Evolutionary conservation across 1,139 yeast species (phyloP).

Genomic region (Spencermartinsiella ligniputridi): DNA sequence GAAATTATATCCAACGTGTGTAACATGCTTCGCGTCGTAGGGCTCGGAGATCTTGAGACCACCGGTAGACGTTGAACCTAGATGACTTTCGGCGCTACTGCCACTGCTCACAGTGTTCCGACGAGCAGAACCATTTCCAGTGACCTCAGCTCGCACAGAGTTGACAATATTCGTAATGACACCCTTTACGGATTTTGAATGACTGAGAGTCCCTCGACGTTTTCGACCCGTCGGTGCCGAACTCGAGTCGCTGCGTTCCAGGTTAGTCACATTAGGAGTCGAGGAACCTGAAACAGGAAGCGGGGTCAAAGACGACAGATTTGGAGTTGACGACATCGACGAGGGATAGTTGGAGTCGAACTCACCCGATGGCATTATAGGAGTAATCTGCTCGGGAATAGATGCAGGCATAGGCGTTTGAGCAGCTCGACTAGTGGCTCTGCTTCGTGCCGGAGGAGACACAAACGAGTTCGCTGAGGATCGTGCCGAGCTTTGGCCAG

Average conservation of each 20-base stretch:
- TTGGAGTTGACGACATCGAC: slow-evolving; percentile 1
- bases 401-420: slow-evolving; percentile 16
- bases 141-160: slow-evolving; percentile 35
- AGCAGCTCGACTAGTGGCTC: slow-evolving; percentile 27
- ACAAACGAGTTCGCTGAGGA: slow-evolving; percentile 14
- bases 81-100: slow-evolving; percentile 16
- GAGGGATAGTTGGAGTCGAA: slow-evolving; percentile 2
- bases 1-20: slow-evolving; percentile 85
- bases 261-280: slow-evolving; percentile 8
- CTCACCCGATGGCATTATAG: neutral
- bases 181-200: slow-evolving; percentile 43
- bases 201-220: slow-evolving; percentile 26
- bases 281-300: slow-evolving; percentile 8
- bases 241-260: slow-evolving; percentile 8
- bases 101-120: slow-evolving; percentile 8
- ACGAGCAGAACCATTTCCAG: slow-evolving; percentile 6
- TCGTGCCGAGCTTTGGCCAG: slow-evolving; percentile 13
- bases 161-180: slow-evolving; percentile 48
- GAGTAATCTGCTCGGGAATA: slow-evolving; percentile 7
- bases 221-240: slow-evolving; percentile 13
- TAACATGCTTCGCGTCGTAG: slow-evolving; percentile 82
- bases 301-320: slow-evolving; percentile 1
- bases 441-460: slow-evolving; percentile 18
- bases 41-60: slow-evolving; percentile 76
- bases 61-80: slow-evolving; percentile 33